Conservation (phyloP, 2,329 filamentous ascomycete genomes). For the Annulohypoxylon truncatum region DNA sequence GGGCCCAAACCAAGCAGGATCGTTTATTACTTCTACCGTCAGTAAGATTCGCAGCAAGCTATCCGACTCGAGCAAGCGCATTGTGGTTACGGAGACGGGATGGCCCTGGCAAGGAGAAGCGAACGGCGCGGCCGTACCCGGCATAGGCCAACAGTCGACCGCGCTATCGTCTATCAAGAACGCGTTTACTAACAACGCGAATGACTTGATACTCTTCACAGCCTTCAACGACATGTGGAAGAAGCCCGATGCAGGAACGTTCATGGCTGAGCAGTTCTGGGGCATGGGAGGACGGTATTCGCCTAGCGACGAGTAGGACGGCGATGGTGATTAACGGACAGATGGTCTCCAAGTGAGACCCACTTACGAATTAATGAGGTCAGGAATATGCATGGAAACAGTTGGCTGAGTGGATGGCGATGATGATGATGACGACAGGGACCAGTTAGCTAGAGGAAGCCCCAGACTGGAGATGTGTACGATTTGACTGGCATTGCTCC, state of each 20-base stretch:
- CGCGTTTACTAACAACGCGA: constrained; percentile 63
- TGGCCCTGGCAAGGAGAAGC: constrained; percentile 78
- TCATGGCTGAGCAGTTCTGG: constrained; percentile 81
- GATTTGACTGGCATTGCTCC: constrained; percentile 38
- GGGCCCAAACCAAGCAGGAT: constrained; percentile 70
- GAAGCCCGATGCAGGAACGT: constrained; percentile 68
- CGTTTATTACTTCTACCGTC: constrained; percentile 72
- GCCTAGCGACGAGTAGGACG: constrained; percentile 43
- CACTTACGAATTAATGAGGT: constrained; percentile 27
- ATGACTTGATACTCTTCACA: constrained; percentile 77
- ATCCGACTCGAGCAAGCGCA: constrained; percentile 62
- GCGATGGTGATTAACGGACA: neutral
- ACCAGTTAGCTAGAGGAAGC: constrained; percentile 6
- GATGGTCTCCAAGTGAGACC: neutral
- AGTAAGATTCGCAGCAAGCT: constrained; percentile 57
- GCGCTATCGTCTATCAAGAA: constrained; percentile 74
- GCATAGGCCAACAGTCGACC: constrained; percentile 70
- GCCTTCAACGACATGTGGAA: constrained; percentile 88
- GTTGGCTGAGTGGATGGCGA: constrained; percentile 38
- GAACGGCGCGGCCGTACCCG: constrained; percentile 77
- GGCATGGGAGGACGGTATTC: constrained; percentile 63
- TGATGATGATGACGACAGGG: constrained; percentile 10
- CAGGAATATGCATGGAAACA: constrained; percentile 27
- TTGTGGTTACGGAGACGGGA: constrained; percentile 84
- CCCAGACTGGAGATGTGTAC: constrained; percentile 39